These are phyloP conservation scores for Torrubiella hemipterigena DNA, from an alignment of 2,329 filamentous ascomycete species.

Conservation along the genomic window DNA sequence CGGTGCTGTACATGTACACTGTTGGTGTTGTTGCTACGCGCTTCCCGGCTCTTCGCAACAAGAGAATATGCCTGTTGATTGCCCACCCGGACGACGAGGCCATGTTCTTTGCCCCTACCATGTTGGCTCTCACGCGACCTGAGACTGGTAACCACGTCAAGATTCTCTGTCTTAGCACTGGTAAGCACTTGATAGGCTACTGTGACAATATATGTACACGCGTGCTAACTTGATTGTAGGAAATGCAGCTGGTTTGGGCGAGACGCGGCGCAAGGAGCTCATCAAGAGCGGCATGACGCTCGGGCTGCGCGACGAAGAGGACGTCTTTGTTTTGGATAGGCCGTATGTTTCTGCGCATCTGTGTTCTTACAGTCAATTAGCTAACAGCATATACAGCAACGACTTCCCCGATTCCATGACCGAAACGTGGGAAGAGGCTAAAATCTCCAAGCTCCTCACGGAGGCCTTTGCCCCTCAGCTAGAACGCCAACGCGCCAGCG, in stretches of 20 bases:
- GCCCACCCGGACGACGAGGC: constrained; percentile 97
- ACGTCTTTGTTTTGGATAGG: constrained; percentile 78
- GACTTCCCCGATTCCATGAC: constrained; percentile 89
- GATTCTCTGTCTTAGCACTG: constrained; percentile 84
- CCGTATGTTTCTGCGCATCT: constrained; percentile 42
- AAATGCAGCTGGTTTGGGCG: constrained; percentile 77
- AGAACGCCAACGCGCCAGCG: constrained; percentile 19
- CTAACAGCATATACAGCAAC: constrained; percentile 14
- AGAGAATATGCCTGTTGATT: constrained; percentile 84
- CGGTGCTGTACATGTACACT: constrained; percentile 41
- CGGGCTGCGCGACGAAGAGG: constrained; percentile 61
- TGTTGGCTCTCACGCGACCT: constrained; percentile 72
- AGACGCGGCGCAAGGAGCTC: constrained; percentile 72
- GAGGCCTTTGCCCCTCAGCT: constrained; percentile 62
- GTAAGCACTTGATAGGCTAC: too few species aligned
- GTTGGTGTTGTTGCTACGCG: constrained; percentile 31
- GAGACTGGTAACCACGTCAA: constrained; percentile 81
- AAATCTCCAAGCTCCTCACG: constrained; percentile 59
- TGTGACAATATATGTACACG: too few species aligned
- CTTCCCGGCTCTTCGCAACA: constrained; percentile 61
- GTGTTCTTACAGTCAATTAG: constrained; percentile 2
- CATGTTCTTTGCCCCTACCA: constrained; percentile 94
- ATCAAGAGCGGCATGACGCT: constrained; percentile 66
- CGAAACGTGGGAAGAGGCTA: constrained; percentile 57
- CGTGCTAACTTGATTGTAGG: too few species aligned